A percentile compares a stretch with the other conserved stretches of the same genome.
Evolutionary conservation across 495 filamentous ascomycete species (phyloP).

Genomic region (Corynascus novoguineensis): DNA sequence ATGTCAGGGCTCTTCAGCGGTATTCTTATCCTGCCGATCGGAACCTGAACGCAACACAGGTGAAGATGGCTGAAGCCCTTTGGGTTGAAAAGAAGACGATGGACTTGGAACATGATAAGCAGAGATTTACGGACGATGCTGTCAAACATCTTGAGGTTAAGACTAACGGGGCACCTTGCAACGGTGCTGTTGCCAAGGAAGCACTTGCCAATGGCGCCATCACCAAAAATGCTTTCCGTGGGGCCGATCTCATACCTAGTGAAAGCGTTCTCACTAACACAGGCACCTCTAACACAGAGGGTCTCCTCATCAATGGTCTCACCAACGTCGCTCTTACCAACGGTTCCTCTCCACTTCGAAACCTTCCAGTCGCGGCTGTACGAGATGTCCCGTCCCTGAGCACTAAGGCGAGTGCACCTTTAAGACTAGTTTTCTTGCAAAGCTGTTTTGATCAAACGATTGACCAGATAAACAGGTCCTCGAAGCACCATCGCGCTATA

Average conservation of each 20-base stretch:
- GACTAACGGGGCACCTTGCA: too few species aligned
- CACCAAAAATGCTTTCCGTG: not conserved
- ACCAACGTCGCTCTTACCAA: not conserved
- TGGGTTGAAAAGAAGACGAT: not conserved
- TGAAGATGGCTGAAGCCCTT: not conserved
- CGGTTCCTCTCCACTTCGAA: not conserved
- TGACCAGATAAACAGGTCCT: too few species aligned
- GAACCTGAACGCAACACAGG: not conserved
- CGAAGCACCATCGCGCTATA: constrained; percentile 13
- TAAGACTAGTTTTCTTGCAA: too few species aligned
- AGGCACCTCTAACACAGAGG: too few species aligned
- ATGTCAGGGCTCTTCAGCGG: constrained; percentile 1
- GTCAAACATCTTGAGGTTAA: too few species aligned
- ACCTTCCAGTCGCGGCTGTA: not conserved
- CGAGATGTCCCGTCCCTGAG: not conserved
- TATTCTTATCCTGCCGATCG: not conserved
- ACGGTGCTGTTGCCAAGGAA: too few species aligned
- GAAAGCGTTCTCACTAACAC: too few species aligned
- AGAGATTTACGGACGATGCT: too few species aligned
- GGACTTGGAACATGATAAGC: not conserved
- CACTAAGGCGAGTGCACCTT: not conserved
- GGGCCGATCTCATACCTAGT: too few species aligned
- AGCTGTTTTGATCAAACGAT: too few species aligned
- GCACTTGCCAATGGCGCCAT: too few species aligned
- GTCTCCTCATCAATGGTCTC: not conserved